Evolutionary conservation across 2,329 filamentous ascomycete species (phyloP).

Genomic region (Scolecobasidium constrictum): DNA sequence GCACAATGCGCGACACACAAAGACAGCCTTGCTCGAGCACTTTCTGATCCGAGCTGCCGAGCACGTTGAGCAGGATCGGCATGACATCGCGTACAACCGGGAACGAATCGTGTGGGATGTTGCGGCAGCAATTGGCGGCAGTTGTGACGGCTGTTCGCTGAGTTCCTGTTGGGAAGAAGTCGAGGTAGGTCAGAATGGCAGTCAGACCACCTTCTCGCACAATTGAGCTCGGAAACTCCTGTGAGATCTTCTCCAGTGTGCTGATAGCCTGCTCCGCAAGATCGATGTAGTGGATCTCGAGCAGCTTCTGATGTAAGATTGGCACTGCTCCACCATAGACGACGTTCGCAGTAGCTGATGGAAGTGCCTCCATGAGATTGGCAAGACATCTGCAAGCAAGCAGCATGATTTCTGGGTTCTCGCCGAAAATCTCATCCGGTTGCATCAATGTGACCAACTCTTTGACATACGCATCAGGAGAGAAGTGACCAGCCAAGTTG

Average conservation of each 20-base stretch:
- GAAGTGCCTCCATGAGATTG: slow-evolving; percentile 94
- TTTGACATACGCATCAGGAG: slow-evolving; percentile 88
- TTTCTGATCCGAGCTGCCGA: slow-evolving; percentile 86
- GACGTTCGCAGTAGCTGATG: slow-evolving; percentile 85
- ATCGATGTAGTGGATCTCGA: slow-evolving; percentile 96
- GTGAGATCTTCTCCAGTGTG: slow-evolving; percentile 93
- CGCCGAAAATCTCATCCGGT: slow-evolving; percentile 73
- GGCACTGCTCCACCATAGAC: slow-evolving; percentile 97
- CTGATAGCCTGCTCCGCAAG: slow-evolving; percentile 93
- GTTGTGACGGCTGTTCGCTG: slow-evolving; percentile 95
- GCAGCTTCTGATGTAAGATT: slow-evolving; percentile 83
- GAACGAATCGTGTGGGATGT: slow-evolving; percentile 91
- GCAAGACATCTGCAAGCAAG: slow-evolving; percentile 90
- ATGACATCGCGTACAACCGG: slow-evolving; percentile 87
- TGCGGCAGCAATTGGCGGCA: slow-evolving; percentile 94
- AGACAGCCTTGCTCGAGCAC: slow-evolving; percentile 95
- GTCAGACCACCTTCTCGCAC: slow-evolving; percentile 91
- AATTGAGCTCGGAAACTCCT: slow-evolving; percentile 89
- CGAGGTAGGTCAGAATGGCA: slow-evolving; percentile 89
- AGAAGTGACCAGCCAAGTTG: slow-evolving; percentile 88
- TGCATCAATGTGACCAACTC: slow-evolving; percentile 90
- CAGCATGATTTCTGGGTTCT: slow-evolving; percentile 95
- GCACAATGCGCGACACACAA: slow-evolving; percentile 89
- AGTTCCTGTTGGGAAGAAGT: slow-evolving; percentile 96
- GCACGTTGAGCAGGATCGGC: slow-evolving; percentile 84